Percentiles rank a stretch among this genome's conserved stretches.
Conservation (phyloP, 2,329 filamentous ascomycete species). For the Epichloe hybrida region DNA sequence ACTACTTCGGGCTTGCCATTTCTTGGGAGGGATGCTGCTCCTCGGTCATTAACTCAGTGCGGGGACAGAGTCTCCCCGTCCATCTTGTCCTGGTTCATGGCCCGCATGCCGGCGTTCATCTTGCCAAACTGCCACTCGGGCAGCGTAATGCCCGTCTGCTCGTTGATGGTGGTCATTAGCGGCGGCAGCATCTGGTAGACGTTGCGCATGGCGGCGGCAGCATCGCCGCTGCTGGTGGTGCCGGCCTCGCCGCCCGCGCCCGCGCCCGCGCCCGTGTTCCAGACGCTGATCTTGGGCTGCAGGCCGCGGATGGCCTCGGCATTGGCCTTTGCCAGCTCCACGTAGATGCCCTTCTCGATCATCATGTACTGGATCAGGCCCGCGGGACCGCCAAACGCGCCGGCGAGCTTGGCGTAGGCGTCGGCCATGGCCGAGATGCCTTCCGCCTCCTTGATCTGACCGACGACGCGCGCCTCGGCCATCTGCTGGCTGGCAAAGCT, state of each 20-base stretch:
- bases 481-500: conserved; percentile 28
- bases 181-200: conserved; percentile 77
- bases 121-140: conserved; percentile 61
- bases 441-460: conserved; percentile 60
- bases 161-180: conserved; percentile 71
- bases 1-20: no score
- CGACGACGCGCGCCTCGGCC: conserved; percentile 45
- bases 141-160: conserved; percentile 73
- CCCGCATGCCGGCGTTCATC: conserved; percentile 22
- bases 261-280: conserved; percentile 56
- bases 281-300: conserved; percentile 80
- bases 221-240: conserved; percentile 19
- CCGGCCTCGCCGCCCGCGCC: conserved; percentile 41
- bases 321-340: conserved; percentile 66
- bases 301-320: conserved; percentile 61
- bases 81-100: conserved; percentile 11
- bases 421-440: conserved; percentile 65
- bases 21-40: no score
- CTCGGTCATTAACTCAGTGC: no score
- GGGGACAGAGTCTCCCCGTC: no score
- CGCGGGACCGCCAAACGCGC: conserved; percentile 63
- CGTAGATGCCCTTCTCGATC: conserved; percentile 71
- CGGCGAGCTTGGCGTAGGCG: conserved; percentile 59
- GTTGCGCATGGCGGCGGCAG: conserved; percentile 53
- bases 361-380: conserved; percentile 76